Evolutionary conservation across 73 alveolate species (phyloP).

Genomic region (Uronychia binucleata): DNA sequence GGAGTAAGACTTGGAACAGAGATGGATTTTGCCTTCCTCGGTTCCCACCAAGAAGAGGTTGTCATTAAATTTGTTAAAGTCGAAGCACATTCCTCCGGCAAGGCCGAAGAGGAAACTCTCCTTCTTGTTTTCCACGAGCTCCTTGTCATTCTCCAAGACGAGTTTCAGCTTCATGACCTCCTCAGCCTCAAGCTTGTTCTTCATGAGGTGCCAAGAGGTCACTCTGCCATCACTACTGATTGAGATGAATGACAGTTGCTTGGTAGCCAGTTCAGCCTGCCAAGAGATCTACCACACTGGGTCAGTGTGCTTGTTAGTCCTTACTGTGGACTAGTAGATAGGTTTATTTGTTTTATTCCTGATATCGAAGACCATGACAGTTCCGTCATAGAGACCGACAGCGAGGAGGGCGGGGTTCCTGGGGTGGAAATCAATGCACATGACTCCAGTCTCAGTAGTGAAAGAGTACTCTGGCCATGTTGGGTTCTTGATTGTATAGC

Average conservation of each 20-base stretch:
- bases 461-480: constrained; percentile 98
- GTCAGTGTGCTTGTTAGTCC: constrained; percentile 99
- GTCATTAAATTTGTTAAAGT: constrained; percentile 93
- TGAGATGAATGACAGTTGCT: constrained; percentile 91
- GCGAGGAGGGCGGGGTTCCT: constrained; percentile 98
- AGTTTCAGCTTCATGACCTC: constrained; percentile 83
- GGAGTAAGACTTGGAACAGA: constrained; percentile 98
- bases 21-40: constrained; percentile 99
- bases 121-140: constrained; percentile 70
- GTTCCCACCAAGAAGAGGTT: constrained; percentile 99
- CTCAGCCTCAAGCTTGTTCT: constrained; percentile 95
- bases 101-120: constrained; percentile 89
- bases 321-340: constrained; percentile 94
- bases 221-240: constrained; percentile 99
- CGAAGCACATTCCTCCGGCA: constrained; percentile 99
- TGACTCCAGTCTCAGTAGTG: constrained; percentile 98
- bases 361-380: constrained; percentile 99
- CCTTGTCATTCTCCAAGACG: constrained; percentile 70
- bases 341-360: constrained; percentile 96
- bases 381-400: constrained; percentile 99
- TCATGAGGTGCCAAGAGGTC: constrained; percentile 96
- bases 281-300: constrained; percentile 99
- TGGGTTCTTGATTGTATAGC: constrained; percentile 97
- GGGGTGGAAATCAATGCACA: constrained; percentile 99
- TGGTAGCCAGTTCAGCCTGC: constrained; percentile 90